A percentile compares a stretch with the other conserved stretches of the same genome.
These are phyloP conservation scores for Lolium perenne DNA, from an alignment of 176 grass and related monocot species.

Conservation along the genomic window DNA sequence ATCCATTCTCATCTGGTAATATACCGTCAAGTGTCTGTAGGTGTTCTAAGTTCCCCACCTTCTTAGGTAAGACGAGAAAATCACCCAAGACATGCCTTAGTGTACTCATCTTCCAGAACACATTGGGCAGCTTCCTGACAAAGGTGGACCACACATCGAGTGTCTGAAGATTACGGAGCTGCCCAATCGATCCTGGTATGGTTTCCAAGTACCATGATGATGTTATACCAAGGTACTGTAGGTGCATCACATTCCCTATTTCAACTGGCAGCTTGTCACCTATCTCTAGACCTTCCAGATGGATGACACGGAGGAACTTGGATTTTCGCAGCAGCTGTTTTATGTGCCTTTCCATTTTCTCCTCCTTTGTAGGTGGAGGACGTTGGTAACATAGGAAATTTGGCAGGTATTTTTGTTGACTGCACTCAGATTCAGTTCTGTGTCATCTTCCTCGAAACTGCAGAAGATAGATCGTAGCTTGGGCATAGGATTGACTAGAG, in stretches of 20 bases:
- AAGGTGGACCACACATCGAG: slow-evolving; percentile 27
- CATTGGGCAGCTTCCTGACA: slow-evolving; percentile 6
- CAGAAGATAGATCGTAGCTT: slow-evolving; percentile 52
- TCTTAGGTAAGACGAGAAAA: neutral
- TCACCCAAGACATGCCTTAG: slow-evolving; percentile 41
- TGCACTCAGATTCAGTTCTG: neutral
- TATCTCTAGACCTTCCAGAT: slow-evolving; percentile 8
- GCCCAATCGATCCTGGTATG: neutral
- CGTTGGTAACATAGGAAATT: neutral
- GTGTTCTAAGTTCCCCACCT: slow-evolving; percentile 20
- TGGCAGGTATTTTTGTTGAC: neutral
- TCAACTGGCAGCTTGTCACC: neutral
- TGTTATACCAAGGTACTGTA: slow-evolving; percentile 33
- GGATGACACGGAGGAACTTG: slow-evolving; percentile 36
- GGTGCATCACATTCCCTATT: slow-evolving; percentile 1
- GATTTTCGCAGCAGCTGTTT: neutral
- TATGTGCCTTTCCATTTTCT: neutral
- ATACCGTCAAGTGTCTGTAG: neutral
- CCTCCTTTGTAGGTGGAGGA: neutral
- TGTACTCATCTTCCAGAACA: slow-evolving; percentile 34
- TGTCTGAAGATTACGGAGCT: slow-evolving; percentile 16
- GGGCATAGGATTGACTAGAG: neutral
- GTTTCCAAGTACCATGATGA: neutral
- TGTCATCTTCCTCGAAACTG: slow-evolving; percentile 14
- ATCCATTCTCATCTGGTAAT: too few species aligned